Base-by-base conservation (phyloP, 108 stramenopile genomes). In the Skeletonema costatum region DNA sequence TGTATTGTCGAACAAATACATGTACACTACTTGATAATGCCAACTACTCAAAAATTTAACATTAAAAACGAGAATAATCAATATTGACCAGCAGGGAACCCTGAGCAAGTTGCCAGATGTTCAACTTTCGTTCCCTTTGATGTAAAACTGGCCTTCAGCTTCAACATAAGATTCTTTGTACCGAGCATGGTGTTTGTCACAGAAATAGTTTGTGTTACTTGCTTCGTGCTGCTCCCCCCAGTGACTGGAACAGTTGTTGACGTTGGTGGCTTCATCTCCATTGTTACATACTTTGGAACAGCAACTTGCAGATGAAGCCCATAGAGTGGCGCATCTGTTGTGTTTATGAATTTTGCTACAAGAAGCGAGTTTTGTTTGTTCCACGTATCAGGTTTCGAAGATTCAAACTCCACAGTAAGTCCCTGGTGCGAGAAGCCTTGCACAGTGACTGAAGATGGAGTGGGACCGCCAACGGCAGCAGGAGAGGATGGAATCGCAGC, bases 241-340 rank as follows among this genome's bases (percentile, higher is more conserved):
- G 85, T 84, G 17, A 89, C 74, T 16, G 94, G 93, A 42, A 98
- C 75, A 16, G 93, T 94, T 8, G 97, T 91, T 4, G 96, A 97
- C 10, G 91, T 84, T 5, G 98, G 95, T 7, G 99, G 97, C 69
- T 96, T 88, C 97, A 99, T 95, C 73, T 96, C 91, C 96, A 97
- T 94, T 4, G 90, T 92, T 14, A 98, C 89, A 62, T 93, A 98
- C 84, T 98, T 99, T 21, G 99, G 98, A 64, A 98, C 98, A n/a
- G 99, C 99, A 13, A 86, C 89, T 85, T 99, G 97, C 35, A 98
- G 78, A 60, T 89, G 92, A 58, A 98, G 78, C 8, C 95, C 93
- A 60, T 89, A 84, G 41, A 99, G 78, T 10, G 93, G 91, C 48
- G 74, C 92, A 41, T 81, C 72, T 7, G 87, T 91, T 17, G 88